Percentiles rank a stretch among this genome's conserved stretches.
These are phyloP conservation scores for Komagataella pseudopastoris DNA, from an alignment of 805 yeast genomes.

Conservation along the genomic window DNA sequence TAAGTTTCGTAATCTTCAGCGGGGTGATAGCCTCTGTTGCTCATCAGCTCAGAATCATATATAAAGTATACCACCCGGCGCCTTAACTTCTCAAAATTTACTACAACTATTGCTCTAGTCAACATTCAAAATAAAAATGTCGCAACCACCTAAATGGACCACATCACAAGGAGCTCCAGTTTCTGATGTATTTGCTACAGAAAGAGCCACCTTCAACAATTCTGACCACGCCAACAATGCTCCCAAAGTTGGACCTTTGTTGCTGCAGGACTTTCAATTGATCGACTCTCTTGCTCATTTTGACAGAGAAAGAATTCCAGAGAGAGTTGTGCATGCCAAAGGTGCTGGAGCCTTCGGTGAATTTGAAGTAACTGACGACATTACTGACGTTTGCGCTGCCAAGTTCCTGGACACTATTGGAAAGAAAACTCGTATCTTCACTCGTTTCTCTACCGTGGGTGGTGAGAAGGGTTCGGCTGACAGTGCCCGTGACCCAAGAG, in stretches of 20 bases:
- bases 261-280: conserved; percentile 71
- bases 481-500: conserved; percentile 81
- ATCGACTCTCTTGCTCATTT: conserved; percentile 78
- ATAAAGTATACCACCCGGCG: neutral
- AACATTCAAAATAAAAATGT: conserved; percentile 8
- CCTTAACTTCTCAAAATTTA: neutral
- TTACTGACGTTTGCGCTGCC: conserved; percentile 57
- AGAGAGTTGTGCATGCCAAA: conserved; percentile 87
- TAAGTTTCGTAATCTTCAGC: neutral
- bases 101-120: neutral
- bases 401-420: conserved; percentile 64
- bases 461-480: conserved; percentile 77
- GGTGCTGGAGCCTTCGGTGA: conserved; percentile 87
- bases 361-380: conserved; percentile 80
- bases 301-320: conserved; percentile 84
- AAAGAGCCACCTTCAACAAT: conserved; percentile 49
- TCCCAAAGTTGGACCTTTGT: conserved; percentile 48
- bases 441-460: conserved; percentile 80
- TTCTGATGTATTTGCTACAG: conserved; percentile 64
- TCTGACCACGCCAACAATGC: conserved; percentile 12
- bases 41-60: neutral
- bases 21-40: neutral
- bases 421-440: conserved; percentile 60
- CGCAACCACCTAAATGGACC: conserved; percentile 44
- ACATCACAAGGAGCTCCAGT: conserved; percentile 71